Evolutionary conservation across 345 rosid genomes (phyloP), one percentile per base, ranked within the genome.

Genomic region (Jatropha curcas): DNA sequence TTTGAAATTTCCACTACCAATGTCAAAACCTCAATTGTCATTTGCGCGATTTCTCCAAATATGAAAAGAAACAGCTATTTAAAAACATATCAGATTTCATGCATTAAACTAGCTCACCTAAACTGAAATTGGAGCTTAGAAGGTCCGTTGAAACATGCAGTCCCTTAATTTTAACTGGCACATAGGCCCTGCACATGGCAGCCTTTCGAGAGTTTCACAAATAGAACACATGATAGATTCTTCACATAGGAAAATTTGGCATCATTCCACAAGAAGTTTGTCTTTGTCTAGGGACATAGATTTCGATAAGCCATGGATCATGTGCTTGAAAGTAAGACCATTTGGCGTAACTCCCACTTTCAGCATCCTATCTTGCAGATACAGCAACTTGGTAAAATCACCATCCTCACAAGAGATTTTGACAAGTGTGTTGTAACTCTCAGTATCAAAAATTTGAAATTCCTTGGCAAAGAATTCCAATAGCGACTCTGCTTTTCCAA

Each of bases 341-440:
- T 87, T 86, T 25, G 95, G 95, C 64, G 81, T 83, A 83, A 84
- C 88, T 39, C 97, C 97, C 46, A 89, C 34, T 80, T 80, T 89
- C 87, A 85, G 64, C 85, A 88, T 76, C 68, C 89, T 83, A 13
- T 88, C 82, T 53, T 92, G 98, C 78, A 90, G 76, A 75, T 80
- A 86, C 81, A 86, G 84, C 61, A 85, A 77, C 76, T 67, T 61
- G 39, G 74, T 68, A 74, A 76, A 78, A 80, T 85, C 80, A 61
- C 86, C 92, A 25, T 53, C 83, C 71, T 85, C 90, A 59, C 72
- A 75, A n/a, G 73, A 12, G 9, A 63, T 59, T 65, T 82, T 80
- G 16, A 87, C 79, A 60, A 92, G 80, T 31, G 25, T 76, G 72
- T 84, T 86, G 65, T 86, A 90, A 79, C 92, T 89, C 82, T 85